Evolutionary conservation across 2,329 filamentous ascomycete species (phyloP), one percentile per base, ranked within the genome.

Genomic region (Xenosphaeropsis pyriputrescens): DNA sequence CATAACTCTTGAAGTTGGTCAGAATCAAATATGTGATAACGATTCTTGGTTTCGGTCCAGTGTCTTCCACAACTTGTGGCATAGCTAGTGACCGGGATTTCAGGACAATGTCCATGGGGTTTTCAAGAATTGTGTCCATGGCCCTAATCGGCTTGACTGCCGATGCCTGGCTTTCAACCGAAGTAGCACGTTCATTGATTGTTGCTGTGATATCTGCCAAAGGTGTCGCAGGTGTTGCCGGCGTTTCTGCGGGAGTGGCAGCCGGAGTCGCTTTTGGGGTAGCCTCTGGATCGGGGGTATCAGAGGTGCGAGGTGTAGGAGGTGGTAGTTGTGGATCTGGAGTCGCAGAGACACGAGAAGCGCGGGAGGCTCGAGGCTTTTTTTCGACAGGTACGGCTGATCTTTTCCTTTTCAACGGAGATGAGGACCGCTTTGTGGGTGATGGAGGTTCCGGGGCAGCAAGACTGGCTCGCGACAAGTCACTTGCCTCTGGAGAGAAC

Each of bases 1-100:
- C 91, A 57, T 98, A 98, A 63, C 89, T 96, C 65, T 98, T 98
- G 74, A 98, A 98, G 60, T 98, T 98, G 47, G 75, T 93, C 48
- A 98, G 69, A 42, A 93, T 78, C 35, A 98, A 67, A 55, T 94
- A 85, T 14, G 85, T 91, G 46, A 98, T 89, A 38, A 96, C 89
- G 46, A 91, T 88, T 38, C 91, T 81, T 37, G 85, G 67, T 56
- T 88, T 93, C 1, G 86, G 83, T 1, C 72, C 77, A 1, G 71
- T 73, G 18, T 85, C 75, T 55, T 93, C 83, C 32, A 84, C 73
- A n/a, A 75, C 61, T 26, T 26, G 22, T 0, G 72, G 70, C 18
- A 76, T 65, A 2, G 74, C 68, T 52, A 79, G 65, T 26, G 79
- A 81, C 42, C 88, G 78, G 35, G 86, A 85, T 59, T 93, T 89